Evolutionary conservation across 768 basidiomycete species (phyloP), one percentile per base, ranked within the genome.

Genomic region (Phaeotremella fagi): DNA sequence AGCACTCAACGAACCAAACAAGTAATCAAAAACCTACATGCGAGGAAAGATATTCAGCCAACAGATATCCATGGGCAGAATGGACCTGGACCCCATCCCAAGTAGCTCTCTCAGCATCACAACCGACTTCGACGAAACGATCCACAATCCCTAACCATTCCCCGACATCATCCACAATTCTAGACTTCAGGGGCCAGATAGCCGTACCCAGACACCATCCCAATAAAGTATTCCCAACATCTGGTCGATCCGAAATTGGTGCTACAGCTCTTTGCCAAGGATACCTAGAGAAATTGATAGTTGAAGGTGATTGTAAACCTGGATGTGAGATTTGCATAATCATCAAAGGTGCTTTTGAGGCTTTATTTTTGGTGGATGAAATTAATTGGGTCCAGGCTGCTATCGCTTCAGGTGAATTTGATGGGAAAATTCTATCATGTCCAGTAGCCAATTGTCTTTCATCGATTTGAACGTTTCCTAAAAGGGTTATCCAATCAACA

Each of bases 11-110:
- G 28, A 15, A 14, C 18, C n/a, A n/a, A n/a, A n/a, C n/a, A n/a
- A n/a, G n/a, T n/a, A n/a, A n/a, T n/a, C n/a, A n/a, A n/a, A n/a
- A 35, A 41, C 23, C 11, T 33, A 70, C 68, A 15, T 63, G 46
- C 14, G 68, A 66, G 1, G 68, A 70, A 11, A 70, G 44, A 47
- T 63, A 70, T 36, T 61, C 61, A 3, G 68, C 68, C 42, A 70
- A 27, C 16, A 70, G 48, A 47, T 70, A 70, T 9, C 68, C 68
- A 61, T 70, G 68, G 0, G 68, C 68, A 1, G 65, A 63, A 70
- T 95, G 92, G 9, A 97, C 57, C 64, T 95, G 82, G 3, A 94
- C 76, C 0, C 92, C 91, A 57, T 94, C 88, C 69, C 90, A 92
- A 0, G 88, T 88, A 35, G 85, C 76, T 48, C 80, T 69, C 16